Percentiles rank a stretch among this genome's conserved stretches.
phyloP scores from a whole-genome alignment of 306 rosid species.

The Oemleria cerasiformis region DNA sequence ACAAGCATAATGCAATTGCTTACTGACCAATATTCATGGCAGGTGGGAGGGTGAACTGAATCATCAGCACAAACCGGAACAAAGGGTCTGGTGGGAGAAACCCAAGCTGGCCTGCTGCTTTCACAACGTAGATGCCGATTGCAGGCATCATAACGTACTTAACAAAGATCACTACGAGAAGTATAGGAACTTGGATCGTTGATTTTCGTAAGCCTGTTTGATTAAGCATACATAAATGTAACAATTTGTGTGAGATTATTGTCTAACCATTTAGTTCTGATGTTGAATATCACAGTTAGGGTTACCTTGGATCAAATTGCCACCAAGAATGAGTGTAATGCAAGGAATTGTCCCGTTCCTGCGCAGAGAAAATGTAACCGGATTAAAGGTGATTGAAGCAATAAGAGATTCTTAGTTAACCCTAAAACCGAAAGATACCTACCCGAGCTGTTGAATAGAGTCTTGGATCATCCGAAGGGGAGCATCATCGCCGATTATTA shows the following conservation, averaged over 20 bases:
- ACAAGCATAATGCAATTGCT: background rate
- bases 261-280: background rate
- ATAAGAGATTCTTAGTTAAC: background rate
- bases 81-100: constrained; percentile 65
- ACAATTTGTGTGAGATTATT: background rate
- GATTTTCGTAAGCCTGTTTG: constrained; percentile 58
- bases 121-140: constrained; percentile 65
- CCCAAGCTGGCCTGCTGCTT: constrained; percentile 46
- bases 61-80: constrained; percentile 61
- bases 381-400: background rate
- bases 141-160: constrained; percentile 47
- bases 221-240: background rate
- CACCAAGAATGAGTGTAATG: constrained; percentile 79
- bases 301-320: constrained; percentile 79
- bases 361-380: background rate
- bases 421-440: constrained; percentile 1
- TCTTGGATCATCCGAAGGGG: constrained; percentile 74
- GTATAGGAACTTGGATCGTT: constrained; percentile 33
- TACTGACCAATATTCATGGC: constrained; percentile 83
- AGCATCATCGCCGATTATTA: constrained; percentile 61
- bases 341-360: constrained; percentile 91
- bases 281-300: background rate
- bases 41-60: constrained; percentile 87
- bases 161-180: constrained; percentile 40
- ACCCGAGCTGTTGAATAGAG: constrained; percentile 67